Conservation (phyloP, 2,329 filamentous ascomycete species). For the Hypomyces rosellus region DNA sequence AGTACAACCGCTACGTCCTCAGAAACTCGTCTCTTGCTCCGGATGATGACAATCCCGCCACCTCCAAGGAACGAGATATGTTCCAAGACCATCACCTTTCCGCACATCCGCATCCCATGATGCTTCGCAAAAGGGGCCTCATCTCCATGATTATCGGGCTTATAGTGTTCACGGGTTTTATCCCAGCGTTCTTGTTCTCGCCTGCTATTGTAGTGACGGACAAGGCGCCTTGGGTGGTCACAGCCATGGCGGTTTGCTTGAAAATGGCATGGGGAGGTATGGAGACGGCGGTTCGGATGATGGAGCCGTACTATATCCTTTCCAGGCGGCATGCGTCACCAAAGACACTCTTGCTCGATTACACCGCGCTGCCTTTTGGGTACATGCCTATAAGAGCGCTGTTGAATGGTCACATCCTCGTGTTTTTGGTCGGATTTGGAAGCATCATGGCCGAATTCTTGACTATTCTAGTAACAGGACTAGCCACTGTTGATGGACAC, state of each 20-base stretch:
- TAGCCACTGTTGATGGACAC: constrained; percentile 58
- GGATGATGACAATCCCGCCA: constrained; percentile 44
- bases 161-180: constrained; percentile 47
- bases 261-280: constrained; percentile 64
- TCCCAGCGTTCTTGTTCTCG: constrained; percentile 59
- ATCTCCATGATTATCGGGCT: constrained; percentile 56
- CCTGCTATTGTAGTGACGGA: constrained; percentile 49
- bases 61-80: constrained; percentile 37
- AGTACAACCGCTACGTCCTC: constrained; percentile 59
- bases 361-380: constrained; percentile 64
- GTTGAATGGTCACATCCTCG: constrained; percentile 56
- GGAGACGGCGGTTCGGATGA: constrained; percentile 64
- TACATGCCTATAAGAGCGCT: constrained; percentile 57
- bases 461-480: constrained; percentile 61
- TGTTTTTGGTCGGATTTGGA: constrained; percentile 63
- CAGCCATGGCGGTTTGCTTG: constrained; percentile 57
- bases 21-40: constrained; percentile 66
- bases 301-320: constrained; percentile 69
- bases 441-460: constrained; percentile 67
- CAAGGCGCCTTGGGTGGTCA: constrained; percentile 59
- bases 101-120: constrained; percentile 61
- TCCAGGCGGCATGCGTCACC: constrained; percentile 59
- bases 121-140: constrained; percentile 55
- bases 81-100: constrained; percentile 45
- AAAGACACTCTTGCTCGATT: constrained; percentile 63